Evolutionary conservation across 257 asterid species (phyloP), one percentile per base, ranked within the genome.

Genomic region (Nemophila menziesii): DNA sequence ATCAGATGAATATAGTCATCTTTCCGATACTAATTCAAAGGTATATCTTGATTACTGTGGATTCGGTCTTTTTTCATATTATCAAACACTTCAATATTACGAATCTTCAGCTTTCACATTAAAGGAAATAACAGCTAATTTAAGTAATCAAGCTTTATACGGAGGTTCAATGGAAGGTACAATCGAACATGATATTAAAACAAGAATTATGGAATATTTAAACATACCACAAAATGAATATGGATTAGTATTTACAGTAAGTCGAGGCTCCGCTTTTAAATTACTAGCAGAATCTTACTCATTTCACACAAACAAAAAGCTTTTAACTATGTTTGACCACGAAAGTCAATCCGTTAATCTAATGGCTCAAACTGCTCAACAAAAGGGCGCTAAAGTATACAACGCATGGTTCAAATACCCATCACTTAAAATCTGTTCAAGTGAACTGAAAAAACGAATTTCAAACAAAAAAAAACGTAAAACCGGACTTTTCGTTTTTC

Each of bases 11-110:
- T 59, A 65, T 29, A 16, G 44, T 22, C 66, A 59, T 23, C 48
- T 59, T 8, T 54, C 49, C 45, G 66, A 46, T 15, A 16, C 42
- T 8, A 49, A 41, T 22, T 51, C 67, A 5, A 65, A 65, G 63
- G 71, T 65, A 65, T 65, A 67, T 41, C 71, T 65, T 50, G 67
- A 65, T 55, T 65, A 65, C 51, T 65, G 71, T 59, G 71, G 71
- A 16, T 65, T 54, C 41, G 71, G 71, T 12, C 44, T 59, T 55
- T 59, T 65, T 47, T 65, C 71, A 13, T 59, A 26, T 17, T 37
- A 43, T 54, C 71, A 65, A 39, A 54, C 63, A 10, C 41, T 65
- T 15, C 56, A 59, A 20, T 49, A 54, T 33, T 59, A 67, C 63
- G 67, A 58, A 4, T 54, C 67, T 20, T 48, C 59, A 20, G 55